Conservation (phyloP, 768 basidiomycete species). For the Hebeloma cylindrosporum region DNA sequence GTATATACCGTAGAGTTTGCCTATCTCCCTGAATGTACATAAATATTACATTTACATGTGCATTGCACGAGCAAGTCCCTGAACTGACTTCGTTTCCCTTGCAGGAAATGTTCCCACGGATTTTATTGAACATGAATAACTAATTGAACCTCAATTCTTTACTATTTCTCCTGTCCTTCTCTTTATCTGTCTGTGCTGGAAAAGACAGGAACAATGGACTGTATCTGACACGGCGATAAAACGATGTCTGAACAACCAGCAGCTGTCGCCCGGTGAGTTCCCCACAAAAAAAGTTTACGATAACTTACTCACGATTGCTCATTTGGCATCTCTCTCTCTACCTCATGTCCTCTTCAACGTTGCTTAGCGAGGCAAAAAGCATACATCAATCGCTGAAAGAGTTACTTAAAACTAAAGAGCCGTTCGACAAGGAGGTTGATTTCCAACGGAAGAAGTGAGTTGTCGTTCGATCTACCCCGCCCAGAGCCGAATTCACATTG, state of each 20-base stretch:
- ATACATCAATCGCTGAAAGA: slow-evolving; percentile 76
- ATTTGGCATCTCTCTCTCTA: slow-evolving; percentile 5
- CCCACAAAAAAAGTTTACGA: too few relatives aligned
- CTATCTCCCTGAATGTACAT: too few relatives aligned
- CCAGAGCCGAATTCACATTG: slow-evolving; percentile 17
- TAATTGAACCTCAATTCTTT: slow-evolving; percentile 6
- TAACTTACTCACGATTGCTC: slow-evolving; percentile 14
- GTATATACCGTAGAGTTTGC: slow-evolving; percentile 1
- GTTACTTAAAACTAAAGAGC: slow-evolving; percentile 67
- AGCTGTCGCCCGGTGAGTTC: slow-evolving; percentile 44
- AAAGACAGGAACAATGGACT: slow-evolving; percentile 34
- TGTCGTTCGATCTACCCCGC: slow-evolving; percentile 9
- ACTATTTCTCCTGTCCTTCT: slow-evolving; percentile 13
- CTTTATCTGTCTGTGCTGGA: slow-evolving; percentile 1
- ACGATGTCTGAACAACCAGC: slow-evolving; percentile 46
- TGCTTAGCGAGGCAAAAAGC: slow-evolving; percentile 72
- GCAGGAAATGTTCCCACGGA: slow-evolving; percentile 16
- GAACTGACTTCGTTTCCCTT: neutral
- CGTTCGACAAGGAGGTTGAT: slow-evolving; percentile 87
- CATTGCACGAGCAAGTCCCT: too few relatives aligned
- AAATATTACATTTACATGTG: neutral
- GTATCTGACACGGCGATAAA: slow-evolving; percentile 20
- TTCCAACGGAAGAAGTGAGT: slow-evolving; percentile 84
- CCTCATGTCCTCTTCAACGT: slow-evolving; percentile 15
- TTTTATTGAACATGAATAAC: slow-evolving; percentile 15